Evolutionary conservation across 345 rosid species (phyloP).

Genomic region (Acer saccharum): DNA sequence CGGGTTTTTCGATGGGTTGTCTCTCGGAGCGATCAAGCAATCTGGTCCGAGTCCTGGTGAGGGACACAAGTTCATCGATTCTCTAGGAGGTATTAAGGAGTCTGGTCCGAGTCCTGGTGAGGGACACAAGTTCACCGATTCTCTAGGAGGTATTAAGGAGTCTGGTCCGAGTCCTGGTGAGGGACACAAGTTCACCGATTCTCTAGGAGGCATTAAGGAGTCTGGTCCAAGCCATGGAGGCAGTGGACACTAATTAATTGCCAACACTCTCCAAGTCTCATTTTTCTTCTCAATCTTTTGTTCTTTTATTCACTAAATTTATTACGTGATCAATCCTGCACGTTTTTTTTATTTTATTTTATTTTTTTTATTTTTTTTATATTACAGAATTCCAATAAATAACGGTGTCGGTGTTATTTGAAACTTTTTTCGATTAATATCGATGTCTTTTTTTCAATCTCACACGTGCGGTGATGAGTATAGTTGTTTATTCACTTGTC

Average conservation of each 20-base stretch:
- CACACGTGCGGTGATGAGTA: no score
- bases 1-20: constrained; percentile 41
- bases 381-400: no score
- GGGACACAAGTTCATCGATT: constrained; percentile 40
- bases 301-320: no score
- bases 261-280: no score
- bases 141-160: constrained; percentile 34
- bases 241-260: constrained; percentile 32
- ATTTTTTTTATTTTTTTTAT: no score
- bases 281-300: no score
- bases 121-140: constrained; percentile 40
- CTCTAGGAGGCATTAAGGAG: constrained; percentile 34
- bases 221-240: constrained; percentile 59
- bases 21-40: constrained; percentile 47
- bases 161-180: constrained; percentile 34
- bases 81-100: constrained; percentile 34
- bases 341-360: no score
- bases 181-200: constrained; percentile 40
- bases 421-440: no score
- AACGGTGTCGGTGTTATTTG: no score
- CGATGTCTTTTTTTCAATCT: no score
- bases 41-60: constrained; percentile 34
- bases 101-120: constrained; percentile 46
- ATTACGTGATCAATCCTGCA: no score
- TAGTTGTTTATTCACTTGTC: background rate